These are phyloP conservation scores for Auricularia sp. DNA, from an alignment of 768 basidiomycete genomes.

Conservation along the genomic window DNA sequence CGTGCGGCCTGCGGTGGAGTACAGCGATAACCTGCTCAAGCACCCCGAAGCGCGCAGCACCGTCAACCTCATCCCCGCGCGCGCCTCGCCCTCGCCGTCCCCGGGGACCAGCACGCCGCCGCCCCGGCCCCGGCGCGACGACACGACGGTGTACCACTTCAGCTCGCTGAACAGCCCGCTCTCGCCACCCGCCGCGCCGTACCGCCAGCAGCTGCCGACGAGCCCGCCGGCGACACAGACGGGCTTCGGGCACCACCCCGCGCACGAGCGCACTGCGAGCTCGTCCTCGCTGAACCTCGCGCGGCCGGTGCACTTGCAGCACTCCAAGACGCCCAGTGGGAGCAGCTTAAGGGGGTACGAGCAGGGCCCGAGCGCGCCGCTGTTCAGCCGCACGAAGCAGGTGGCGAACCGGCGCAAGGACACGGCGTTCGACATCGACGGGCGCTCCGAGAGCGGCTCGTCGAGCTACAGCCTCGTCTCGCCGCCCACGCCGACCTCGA, in stretches of 20 bases:
- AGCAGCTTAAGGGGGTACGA: neutral
- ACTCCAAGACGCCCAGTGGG: neutral
- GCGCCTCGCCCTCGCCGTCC: neutral
- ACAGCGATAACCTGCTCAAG: neutral
- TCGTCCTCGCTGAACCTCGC: neutral
- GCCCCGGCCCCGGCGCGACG: neutral
- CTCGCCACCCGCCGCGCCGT: neutral
- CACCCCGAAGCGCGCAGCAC: neutral
- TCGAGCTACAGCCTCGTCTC: neutral
- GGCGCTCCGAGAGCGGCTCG: neutral
- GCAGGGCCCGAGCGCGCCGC: neutral
- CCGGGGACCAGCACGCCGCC: neutral
- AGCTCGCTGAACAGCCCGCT: neutral
- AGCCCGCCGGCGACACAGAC: neutral
- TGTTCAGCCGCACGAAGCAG: conserved; percentile 1
- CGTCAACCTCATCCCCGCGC: neutral
- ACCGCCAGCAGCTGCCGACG: neutral
- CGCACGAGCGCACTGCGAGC: neutral
- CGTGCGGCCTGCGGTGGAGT: neutral
- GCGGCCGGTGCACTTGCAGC: neutral
- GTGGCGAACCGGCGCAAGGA: neutral
- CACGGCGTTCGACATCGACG: neutral
- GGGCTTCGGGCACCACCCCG: neutral
- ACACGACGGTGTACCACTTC: neutral
- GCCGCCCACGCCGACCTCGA: neutral